phyloP scores from a whole-genome alignment of 1,139 yeast genomes.

The Hanseniaspora sp. region DNA sequence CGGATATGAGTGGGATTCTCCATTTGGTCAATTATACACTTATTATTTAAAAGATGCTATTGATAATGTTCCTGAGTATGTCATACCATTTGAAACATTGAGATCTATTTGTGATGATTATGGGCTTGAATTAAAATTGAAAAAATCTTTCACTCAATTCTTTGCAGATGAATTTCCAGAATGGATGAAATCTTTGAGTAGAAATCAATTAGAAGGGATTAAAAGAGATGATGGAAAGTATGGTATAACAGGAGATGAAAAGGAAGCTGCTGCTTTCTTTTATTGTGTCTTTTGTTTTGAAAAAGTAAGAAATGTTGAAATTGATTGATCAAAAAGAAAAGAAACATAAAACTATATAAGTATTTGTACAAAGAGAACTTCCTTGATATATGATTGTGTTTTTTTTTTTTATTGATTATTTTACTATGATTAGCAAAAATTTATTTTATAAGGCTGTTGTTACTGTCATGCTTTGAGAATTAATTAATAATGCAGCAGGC shows the following conservation, averaged over 20 bases:
- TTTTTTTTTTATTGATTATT: no score
- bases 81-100: constrained; percentile 88
- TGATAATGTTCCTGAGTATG: constrained; percentile 91
- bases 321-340: neutral
- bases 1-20: constrained; percentile 58
- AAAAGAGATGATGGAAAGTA: constrained; percentile 64
- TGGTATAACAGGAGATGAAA: constrained; percentile 82
- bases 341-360: neutral
- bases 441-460: constrained; percentile 51
- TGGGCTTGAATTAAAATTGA: constrained; percentile 59
- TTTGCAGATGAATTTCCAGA: constrained; percentile 69
- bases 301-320: constrained; percentile 26
- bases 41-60: constrained; percentile 86
- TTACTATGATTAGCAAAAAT: no score
- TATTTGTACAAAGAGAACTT: no score
- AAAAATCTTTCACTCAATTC: constrained; percentile 70
- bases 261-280: constrained; percentile 65
- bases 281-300: constrained; percentile 30
- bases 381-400: no score
- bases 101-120: constrained; percentile 75
- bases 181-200: constrained; percentile 49
- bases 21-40: constrained; percentile 74
- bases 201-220: constrained; percentile 58
- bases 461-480: constrained; percentile 89
- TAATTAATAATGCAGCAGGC: constrained; percentile 71